A percentile compares a stretch with the other conserved stretches of the same genome.
These are phyloP conservation scores for Omphalotus olearius DNA, from an alignment of 1,284 basidiomycete species.

Conservation along the genomic window DNA sequence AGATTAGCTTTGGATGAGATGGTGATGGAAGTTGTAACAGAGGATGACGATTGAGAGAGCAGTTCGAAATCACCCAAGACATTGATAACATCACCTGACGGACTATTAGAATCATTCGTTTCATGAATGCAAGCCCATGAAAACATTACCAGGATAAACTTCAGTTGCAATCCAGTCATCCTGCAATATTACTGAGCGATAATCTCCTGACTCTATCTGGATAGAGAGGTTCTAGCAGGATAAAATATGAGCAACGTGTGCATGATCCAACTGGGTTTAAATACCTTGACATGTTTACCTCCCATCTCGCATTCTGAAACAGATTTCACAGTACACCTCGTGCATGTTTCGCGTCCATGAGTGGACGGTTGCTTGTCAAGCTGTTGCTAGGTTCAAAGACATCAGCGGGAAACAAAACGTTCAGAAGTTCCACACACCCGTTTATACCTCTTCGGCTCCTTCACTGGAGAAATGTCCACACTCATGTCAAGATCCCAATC, in stretches of 20 bases:
- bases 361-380: constrained; percentile 15
- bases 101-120: neutral
- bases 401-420: neutral
- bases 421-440: neutral
- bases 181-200: constrained; percentile 46
- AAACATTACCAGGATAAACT: constrained; percentile 45
- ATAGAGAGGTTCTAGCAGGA: constrained; percentile 38
- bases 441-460: constrained; percentile 15
- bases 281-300: constrained; percentile 35
- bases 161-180: constrained; percentile 67
- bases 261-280: constrained; percentile 12
- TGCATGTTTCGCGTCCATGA: constrained; percentile 32
- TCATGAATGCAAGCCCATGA: neutral
- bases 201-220: constrained; percentile 34
- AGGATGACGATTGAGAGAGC: constrained; percentile 27
- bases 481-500: constrained; percentile 44
- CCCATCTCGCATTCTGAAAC: constrained; percentile 29
- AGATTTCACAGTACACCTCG: constrained; percentile 48
- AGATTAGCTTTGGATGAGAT: constrained; percentile 57
- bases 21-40: constrained; percentile 39
- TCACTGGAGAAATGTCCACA: constrained; percentile 31
- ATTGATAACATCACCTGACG: constrained; percentile 73
- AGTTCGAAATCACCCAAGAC: constrained; percentile 57
- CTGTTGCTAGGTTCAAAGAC: constrained; percentile 8
- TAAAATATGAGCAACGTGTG: constrained; percentile 10